phyloP scores from a whole-genome alignment of 257 asterid genomes.

The Misopates orontium region DNA sequence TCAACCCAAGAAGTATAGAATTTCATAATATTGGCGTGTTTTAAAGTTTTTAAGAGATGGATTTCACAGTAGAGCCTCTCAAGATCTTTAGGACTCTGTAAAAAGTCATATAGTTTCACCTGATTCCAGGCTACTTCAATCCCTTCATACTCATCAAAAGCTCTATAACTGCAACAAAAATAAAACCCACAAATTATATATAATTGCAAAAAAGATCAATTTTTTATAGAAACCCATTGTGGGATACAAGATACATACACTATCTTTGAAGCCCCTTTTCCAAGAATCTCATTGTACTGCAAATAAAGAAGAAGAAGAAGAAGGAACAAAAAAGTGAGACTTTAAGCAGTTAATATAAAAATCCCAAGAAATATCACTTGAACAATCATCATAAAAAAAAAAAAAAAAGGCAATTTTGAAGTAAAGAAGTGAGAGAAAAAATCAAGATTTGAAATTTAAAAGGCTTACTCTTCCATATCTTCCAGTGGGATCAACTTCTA shows the following conservation, averaged over 20 bases:
- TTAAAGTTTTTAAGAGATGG: conserved; percentile 81
- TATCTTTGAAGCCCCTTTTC: conserved; percentile 92
- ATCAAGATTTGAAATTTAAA: background rate
- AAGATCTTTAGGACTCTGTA: conserved; percentile 91
- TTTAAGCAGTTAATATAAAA: background rate
- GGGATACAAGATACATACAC: conserved; percentile 59
- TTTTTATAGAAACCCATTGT: conserved; percentile 23
- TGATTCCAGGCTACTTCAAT: conserved; percentile 99
- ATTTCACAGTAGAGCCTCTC: conserved; percentile 91
- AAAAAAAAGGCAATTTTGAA: conserved; percentile 19
- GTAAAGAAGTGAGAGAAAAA: conserved; percentile 16
- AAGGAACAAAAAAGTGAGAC: background rate
- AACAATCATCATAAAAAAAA: background rate
- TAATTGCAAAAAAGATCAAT: conserved; percentile 9
- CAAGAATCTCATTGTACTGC: conserved; percentile 96
- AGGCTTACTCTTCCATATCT: conserved; percentile 89
- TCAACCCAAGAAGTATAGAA: conserved; percentile 95
- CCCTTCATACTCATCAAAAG: conserved; percentile 97
- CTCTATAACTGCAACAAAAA: conserved; percentile 64
- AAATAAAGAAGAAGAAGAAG: conserved; percentile 25
- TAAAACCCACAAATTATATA: conserved; percentile 20
- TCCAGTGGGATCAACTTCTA: conserved; percentile 93
- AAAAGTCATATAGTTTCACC: conserved; percentile 77
- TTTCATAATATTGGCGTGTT: conserved; percentile 85
- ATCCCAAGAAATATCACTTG: conserved; percentile 2